Conservation (phyloP, 305 asterid species). For the Nicotiana rustica region DNA sequence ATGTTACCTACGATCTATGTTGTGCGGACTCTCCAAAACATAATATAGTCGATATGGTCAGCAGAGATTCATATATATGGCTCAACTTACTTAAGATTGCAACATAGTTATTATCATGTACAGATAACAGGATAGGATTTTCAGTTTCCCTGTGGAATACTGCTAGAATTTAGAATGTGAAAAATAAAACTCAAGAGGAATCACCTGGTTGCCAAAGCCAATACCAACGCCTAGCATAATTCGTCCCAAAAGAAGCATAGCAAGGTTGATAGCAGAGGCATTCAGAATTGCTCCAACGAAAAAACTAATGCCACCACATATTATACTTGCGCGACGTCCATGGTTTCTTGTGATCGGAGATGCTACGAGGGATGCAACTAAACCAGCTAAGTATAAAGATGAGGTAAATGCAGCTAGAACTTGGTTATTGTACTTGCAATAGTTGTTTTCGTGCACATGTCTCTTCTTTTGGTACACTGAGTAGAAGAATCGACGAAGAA, state of each 20-base stretch:
- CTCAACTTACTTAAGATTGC: neutral
- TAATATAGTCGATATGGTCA: neutral
- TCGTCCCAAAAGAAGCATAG: constrained; percentile 83
- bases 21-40: too few relatives aligned
- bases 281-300: constrained; percentile 72
- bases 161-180: neutral
- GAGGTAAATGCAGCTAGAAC: constrained; percentile 88
- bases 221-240: constrained; percentile 94
- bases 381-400: constrained; percentile 85
- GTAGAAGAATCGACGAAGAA: constrained; percentile 76
- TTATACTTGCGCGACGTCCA: constrained; percentile 82
- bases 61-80: neutral
- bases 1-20: neutral
- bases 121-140: neutral
- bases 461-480: constrained; percentile 60
- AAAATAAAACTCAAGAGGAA: constrained; percentile 4
- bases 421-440: constrained; percentile 92
- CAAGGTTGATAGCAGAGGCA: constrained; percentile 72
- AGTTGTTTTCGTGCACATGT: constrained; percentile 78
- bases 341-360: constrained; percentile 73
- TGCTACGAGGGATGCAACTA: constrained; percentile 74
- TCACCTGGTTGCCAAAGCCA: constrained; percentile 94
- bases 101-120: neutral
- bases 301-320: constrained; percentile 86
- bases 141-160: neutral